Base-by-base conservation (phyloP, 2,329 filamentous ascomycete genomes). In the Diaporthe caulivora region DNA sequence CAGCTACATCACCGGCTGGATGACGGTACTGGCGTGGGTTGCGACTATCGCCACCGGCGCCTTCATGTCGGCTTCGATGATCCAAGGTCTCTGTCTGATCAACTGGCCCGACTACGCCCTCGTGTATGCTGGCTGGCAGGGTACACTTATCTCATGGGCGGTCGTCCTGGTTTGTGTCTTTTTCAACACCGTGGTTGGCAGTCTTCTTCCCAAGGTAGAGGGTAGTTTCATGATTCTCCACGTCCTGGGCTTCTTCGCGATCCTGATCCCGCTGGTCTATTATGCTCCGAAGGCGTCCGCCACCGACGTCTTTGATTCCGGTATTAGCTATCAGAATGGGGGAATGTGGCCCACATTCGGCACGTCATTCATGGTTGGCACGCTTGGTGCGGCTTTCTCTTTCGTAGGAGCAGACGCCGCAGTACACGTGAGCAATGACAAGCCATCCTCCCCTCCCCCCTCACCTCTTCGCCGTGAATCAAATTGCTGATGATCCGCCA, bases 351-450 rank as follows among this genome's bases (percentile, higher is more conserved):
- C 79, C 8, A 82, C 80, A 0, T 79, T 84, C 47, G 86, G 82
- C 0, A 57, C 87, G 10, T 84, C 86, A 2, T 88, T 86, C 73
- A 83, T 83, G 78, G 80, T 86, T 31, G 86, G 83, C 70, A 80
- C 86, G 47, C 80, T 80, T 72, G 80, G 81, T 58, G 78, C 81
- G n/a, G 77, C 82, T 10, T 78, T 80, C 71, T 80, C 80, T 0
- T 79, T 82, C 76, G 78, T 85, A 72, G 85, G 84, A 0, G 82
- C 80, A 6, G 84, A 84, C 8, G 82, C 81, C 34, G 80, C 83
- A 18, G 76, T 81, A 10, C 76, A 69, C 54, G 65, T 69, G 2
- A 37, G 65, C 26, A 58, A 15, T 3, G 15, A 54, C 9, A 10
- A 31, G 17, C 6, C 0, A 2, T 34, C 34, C 26, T 0, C 24